Conservation (phyloP, 2,329 filamentous ascomycete species). For the Arthrobotrys iridis region DNA sequence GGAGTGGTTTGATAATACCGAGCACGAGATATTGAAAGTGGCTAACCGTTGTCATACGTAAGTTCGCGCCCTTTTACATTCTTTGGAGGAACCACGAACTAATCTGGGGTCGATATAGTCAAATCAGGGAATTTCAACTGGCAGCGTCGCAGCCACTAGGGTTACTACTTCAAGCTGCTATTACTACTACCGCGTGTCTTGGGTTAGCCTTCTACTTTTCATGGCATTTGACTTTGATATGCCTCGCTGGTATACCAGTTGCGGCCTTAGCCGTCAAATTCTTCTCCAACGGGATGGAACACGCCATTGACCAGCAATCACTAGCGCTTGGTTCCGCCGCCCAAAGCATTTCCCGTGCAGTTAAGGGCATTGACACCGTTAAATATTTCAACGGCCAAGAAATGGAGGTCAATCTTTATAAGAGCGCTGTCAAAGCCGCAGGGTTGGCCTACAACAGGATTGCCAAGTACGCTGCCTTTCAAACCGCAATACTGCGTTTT, state of each 20-base stretch:
- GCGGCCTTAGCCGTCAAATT: slow-evolving; percentile 64
- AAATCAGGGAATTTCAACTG: slow-evolving; percentile 82
- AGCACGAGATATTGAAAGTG: slow-evolving; percentile 67
- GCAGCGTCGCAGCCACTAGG: slow-evolving; percentile 84
- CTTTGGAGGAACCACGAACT: slow-evolving; percentile 64
- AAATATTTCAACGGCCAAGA: slow-evolving; percentile 83
- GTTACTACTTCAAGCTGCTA: slow-evolving; percentile 71
- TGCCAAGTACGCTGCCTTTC: slow-evolving; percentile 74
- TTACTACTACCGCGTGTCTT: slow-evolving; percentile 74
- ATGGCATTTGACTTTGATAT: slow-evolving; percentile 84
- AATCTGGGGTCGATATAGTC: slow-evolving; percentile 70
- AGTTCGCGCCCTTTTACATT: background rate
- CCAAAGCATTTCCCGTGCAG: slow-evolving; percentile 74
- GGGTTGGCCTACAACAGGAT: slow-evolving; percentile 74
- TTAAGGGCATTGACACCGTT: slow-evolving; percentile 81
- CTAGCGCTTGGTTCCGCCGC: slow-evolving; percentile 67
- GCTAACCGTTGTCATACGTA: slow-evolving; percentile 50
- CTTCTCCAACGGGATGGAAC: slow-evolving; percentile 42
- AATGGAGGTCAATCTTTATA: slow-evolving; percentile 75
- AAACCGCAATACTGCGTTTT: slow-evolving; percentile 78
- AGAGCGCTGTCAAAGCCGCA: slow-evolving; percentile 68
- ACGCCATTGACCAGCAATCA: slow-evolving; percentile 38
- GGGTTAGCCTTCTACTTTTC: slow-evolving; percentile 79
- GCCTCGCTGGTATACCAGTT: slow-evolving; percentile 77
- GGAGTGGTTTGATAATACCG: slow-evolving; percentile 80